Percentiles rank a stretch among this genome's conserved stretches.
These are phyloP conservation scores for Ocimum tenuiflorum DNA, from an alignment of 257 asterid genomes.

Conservation along the genomic window DNA sequence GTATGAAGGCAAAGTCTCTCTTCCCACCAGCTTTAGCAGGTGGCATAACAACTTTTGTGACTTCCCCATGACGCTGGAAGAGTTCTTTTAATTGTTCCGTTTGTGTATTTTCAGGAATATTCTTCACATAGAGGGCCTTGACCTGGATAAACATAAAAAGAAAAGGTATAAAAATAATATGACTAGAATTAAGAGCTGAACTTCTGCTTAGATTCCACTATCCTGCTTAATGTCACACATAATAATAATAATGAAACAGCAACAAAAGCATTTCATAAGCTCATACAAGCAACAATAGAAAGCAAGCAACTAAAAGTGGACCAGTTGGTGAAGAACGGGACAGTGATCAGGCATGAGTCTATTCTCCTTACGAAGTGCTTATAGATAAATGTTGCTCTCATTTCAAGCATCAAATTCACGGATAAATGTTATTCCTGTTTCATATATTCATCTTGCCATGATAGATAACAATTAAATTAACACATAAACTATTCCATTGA, in stretches of 20 bases:
- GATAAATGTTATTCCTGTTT: no score
- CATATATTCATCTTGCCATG: no score
- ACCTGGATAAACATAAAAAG: slow-evolving; percentile 54
- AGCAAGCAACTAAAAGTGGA: neutral
- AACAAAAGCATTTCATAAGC: slow-evolving; percentile 9
- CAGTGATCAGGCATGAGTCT: neutral
- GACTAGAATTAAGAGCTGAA: slow-evolving; percentile 6
- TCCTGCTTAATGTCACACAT: no score
- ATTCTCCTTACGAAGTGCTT: neutral
- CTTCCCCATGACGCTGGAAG: slow-evolving; percentile 85
- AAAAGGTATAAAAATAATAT: neutral
- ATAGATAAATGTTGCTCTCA: neutral
- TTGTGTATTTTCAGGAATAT: slow-evolving; percentile 76
- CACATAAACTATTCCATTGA: neutral
- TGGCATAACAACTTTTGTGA: slow-evolving; percentile 90
- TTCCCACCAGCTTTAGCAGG: slow-evolving; percentile 93
- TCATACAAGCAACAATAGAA: slow-evolving; percentile 7
- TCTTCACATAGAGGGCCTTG: slow-evolving; percentile 89
- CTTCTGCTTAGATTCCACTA: neutral
- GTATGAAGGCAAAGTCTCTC: slow-evolving; percentile 84
- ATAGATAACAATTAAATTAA: neutral
- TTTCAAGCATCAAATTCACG: neutral
- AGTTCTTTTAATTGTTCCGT: slow-evolving; percentile 74
- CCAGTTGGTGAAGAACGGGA: neutral
- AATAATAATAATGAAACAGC: slow-evolving; percentile 4